Percentiles rank a stretch among this genome's conserved stretches.
phyloP scores from a whole-genome alignment of 2,329 filamentous ascomycete species.

The Lasiodiplodia sp. region DNA sequence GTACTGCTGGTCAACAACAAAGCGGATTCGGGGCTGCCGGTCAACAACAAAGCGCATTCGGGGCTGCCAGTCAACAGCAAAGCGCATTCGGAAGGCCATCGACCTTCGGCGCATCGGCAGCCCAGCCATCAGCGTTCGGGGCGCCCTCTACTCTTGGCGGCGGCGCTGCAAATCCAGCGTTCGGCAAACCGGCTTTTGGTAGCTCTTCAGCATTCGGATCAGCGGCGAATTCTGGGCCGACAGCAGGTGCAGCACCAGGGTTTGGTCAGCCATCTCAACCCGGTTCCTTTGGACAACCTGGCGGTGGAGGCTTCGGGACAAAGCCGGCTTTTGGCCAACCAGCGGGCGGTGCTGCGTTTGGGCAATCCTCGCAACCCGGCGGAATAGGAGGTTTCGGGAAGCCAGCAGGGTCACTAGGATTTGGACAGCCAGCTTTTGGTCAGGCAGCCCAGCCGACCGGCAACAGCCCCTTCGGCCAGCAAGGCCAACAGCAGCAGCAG shows the following conservation, averaged over 20 bases:
- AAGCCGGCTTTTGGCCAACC: conserved; percentile 43
- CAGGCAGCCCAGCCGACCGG: conserved; percentile 34
- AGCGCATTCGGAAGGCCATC: conserved; percentile 29
- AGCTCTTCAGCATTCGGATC: conserved; percentile 37
- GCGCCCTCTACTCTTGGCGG: conserved; percentile 5
- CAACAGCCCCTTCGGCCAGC: conserved; percentile 32
- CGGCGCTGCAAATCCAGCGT: conserved; percentile 33
- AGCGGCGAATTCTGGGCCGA: conserved; percentile 31
- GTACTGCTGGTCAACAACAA: background rate
- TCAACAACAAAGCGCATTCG: conserved; percentile 24
- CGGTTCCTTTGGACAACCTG: conserved; percentile 32
- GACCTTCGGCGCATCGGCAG: conserved; percentile 28
- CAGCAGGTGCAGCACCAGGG: conserved; percentile 19
- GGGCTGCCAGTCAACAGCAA: conserved; percentile 28
- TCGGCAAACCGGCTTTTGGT: conserved; percentile 36
- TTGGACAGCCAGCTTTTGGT: conserved; percentile 31
- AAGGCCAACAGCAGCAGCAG: conserved; percentile 34
- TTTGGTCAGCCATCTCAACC: conserved; percentile 36
- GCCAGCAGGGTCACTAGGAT: conserved; percentile 41
- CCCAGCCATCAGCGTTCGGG: conserved; percentile 6
- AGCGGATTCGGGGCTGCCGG: background rate
- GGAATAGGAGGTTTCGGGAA: conserved; percentile 39
- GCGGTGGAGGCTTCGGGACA: conserved; percentile 37
- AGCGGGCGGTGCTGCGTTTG: conserved; percentile 40
- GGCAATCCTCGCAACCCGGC: conserved; percentile 34